Conservation (phyloP, 176 grass and related monocot genomes). For the Urochloa ruziziensis region DNA sequence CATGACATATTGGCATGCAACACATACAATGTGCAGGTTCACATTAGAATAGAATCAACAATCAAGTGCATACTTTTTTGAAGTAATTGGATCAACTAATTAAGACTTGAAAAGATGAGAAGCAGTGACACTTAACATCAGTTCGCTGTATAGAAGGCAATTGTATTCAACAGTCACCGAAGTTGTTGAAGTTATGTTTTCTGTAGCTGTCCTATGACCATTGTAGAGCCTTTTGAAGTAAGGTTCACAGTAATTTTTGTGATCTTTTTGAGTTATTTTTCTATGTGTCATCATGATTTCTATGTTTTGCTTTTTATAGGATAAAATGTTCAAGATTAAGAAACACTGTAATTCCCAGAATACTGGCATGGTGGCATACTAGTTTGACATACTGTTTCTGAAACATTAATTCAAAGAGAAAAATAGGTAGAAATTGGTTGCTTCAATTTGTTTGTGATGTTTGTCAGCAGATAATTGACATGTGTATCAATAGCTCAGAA, state of each 20-base stretch:
- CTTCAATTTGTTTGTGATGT: constrained; percentile 2
- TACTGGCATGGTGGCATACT: no score
- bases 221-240: not conserved
- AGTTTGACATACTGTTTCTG: not conserved
- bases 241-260: not conserved
- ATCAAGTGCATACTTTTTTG: not conserved
- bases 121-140: not conserved
- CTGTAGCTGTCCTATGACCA: not conserved
- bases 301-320: not conserved
- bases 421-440: not conserved
- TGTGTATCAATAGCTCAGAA: not conserved
- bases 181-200: not conserved
- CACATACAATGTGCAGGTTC: not conserved
- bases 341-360: not conserved
- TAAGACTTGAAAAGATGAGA: not conserved
- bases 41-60: not conserved
- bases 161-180: not conserved
- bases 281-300: not conserved
- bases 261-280: not conserved
- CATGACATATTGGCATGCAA: no score
- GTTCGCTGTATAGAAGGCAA: not conserved
- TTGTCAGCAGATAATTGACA: not conserved
- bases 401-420: not conserved
- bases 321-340: not conserved
- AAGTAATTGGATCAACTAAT: not conserved